phyloP scores from a whole-genome alignment of 1,284 basidiomycete genomes.

The Marasmius oreades region DNA sequence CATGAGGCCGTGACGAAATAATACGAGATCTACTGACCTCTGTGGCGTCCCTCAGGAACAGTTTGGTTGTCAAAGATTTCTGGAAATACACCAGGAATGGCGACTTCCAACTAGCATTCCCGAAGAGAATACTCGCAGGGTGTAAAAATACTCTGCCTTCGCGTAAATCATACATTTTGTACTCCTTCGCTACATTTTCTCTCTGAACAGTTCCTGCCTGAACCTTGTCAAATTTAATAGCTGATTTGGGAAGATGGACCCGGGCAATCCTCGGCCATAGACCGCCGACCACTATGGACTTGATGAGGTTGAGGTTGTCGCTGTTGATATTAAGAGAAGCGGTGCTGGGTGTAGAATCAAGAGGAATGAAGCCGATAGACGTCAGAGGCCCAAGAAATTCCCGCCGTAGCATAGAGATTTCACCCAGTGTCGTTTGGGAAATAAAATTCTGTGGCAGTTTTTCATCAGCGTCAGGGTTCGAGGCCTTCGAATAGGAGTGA shows the following conservation, averaged over 20 bases:
- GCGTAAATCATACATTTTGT: conserved; percentile 70
- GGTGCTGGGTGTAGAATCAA: conserved; percentile 39
- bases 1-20: not conserved
- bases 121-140: conserved; percentile 83
- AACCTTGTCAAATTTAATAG: conserved; percentile 80
- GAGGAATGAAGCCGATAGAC: conserved; percentile 70
- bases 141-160: conserved; percentile 75
- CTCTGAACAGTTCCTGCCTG: conserved; percentile 78
- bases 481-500: conserved; percentile 14
- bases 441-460: conserved; percentile 70
- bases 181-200: conserved; percentile 80
- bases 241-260: conserved; percentile 69
- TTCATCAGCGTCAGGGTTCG: not conserved
- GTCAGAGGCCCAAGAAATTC: conserved; percentile 77
- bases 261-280: conserved; percentile 79
- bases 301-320: conserved; percentile 69
- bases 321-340: conserved; percentile 57
- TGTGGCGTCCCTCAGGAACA: conserved; percentile 86
- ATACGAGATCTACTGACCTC: conserved; percentile 50
- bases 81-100: conserved; percentile 83
- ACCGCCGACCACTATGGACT: conserved; percentile 79
- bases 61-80: conserved; percentile 81
- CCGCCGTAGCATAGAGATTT: conserved; percentile 74
- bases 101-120: conserved; percentile 67
- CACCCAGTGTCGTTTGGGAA: conserved; percentile 71